Conservation (phyloP, 208 protist species). For the Spongospora subterranea region DNA sequence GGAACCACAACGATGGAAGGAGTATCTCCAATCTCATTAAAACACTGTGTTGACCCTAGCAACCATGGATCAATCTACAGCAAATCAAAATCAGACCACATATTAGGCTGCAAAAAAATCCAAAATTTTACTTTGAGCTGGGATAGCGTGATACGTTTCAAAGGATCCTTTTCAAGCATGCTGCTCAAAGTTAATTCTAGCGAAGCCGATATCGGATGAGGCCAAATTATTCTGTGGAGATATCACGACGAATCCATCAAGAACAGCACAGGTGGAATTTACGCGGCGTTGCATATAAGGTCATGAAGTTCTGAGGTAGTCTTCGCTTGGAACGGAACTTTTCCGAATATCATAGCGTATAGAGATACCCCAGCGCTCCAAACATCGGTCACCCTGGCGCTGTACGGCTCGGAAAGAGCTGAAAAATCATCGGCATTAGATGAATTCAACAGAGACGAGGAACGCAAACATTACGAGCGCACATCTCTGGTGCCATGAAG, state of each 20-base stretch:
- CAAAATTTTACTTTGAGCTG: neutral
- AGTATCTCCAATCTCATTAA: too few species aligned
- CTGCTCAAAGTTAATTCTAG: neutral
- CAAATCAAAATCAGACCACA: neutral
- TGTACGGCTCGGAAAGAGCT: neutral
- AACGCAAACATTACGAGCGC: neutral
- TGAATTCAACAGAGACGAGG: neutral
- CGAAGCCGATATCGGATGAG: neutral
- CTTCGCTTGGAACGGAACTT: neutral
- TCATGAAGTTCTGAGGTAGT: slow-evolving; percentile 5
- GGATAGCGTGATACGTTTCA: neutral
- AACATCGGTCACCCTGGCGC: slow-evolving; percentile 7
- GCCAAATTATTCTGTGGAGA: neutral
- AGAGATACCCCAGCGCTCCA: slow-evolving; percentile 42
- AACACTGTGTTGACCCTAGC: too few species aligned
- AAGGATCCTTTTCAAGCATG: slow-evolving; percentile 31
- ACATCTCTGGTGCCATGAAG: slow-evolving; percentile 42
- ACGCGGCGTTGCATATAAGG: neutral
- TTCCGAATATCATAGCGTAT: slow-evolving; percentile 28
- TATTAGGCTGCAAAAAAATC: neutral
- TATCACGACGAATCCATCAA: neutral
- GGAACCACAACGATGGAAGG: too few species aligned
- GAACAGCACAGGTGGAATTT: neutral
- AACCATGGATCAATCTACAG: neutral
- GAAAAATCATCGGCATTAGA: neutral